Evolutionary conservation across 1,284 basidiomycete genomes (phyloP), one percentile per base, ranked within the genome.

Genomic region (Irpex sp.): DNA sequence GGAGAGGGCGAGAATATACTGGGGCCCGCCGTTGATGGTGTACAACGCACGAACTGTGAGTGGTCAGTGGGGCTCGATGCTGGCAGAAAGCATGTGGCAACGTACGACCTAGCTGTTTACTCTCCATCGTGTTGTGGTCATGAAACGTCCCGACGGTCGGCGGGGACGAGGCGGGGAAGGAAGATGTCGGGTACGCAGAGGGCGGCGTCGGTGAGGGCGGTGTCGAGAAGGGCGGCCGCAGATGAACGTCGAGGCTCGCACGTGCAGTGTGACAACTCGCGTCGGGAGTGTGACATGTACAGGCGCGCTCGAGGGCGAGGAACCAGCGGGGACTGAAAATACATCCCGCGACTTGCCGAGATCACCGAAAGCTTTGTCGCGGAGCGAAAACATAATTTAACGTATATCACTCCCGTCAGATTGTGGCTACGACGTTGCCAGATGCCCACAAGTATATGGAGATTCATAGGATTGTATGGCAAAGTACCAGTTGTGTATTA

Each of bases 1-100:
- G 4, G 74, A 72, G 49, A 73, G 69, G 10, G 74, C 74, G 53
- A 74, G 73, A 55, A 74, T 73, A 56, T 75, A 75, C 48, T 74
- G 73, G 28, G 72, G 65, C 2, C 67, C 66, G 52, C 68, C 66
- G 58, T 76, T 73, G 64, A 74, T 69, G 28, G 72, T 74, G 60
- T 75, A 75, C 60, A 74, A 63, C 21, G 69, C 71, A 55, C 74
- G 73, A 28, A 75, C 74, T 60, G 19, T 23, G 19, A 5, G 23
- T 14, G 42, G 36, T 36, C 14, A 54, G 39, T 14, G 39, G 4
- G 14, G 16, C n/a, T 33, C 16, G 14, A 39, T 48, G 39, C 19
- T 37, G 37, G 28, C 9, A 18, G 48, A 21, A 9, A 51, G n/a
- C 9, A 2, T 33, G 52, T 14, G 49, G 10, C 23, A 8, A 63